Evolutionary conservation across 2,329 filamentous ascomycete species (phyloP).

Genomic region (Colletotrichum costaricense): DNA sequence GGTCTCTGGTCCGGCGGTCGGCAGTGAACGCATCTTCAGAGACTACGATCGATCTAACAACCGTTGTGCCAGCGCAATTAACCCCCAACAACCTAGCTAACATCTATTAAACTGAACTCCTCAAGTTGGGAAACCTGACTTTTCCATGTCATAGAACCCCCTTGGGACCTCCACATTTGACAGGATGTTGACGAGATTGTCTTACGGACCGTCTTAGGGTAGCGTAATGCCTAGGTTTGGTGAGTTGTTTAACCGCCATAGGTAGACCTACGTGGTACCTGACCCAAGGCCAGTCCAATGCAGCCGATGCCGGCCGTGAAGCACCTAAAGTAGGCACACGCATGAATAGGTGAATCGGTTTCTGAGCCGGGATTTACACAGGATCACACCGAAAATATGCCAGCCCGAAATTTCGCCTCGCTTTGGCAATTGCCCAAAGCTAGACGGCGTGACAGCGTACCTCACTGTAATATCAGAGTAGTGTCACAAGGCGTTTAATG

Average conservation of each 20-base stretch:
- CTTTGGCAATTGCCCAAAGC: neutral
- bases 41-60: neutral
- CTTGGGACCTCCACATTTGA: neutral
- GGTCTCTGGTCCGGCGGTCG: too few species aligned
- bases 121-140: neutral
- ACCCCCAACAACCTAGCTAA: neutral
- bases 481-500: neutral
- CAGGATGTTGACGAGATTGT: neutral
- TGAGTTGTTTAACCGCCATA: neutral
- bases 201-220: neutral
- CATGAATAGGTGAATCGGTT: neutral
- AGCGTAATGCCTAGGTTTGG: neutral
- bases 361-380: neutral
- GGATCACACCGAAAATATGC: neutral
- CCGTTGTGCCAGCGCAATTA: neutral
- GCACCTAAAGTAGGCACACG: neutral
- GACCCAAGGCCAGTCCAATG: too few species aligned
- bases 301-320: neutral
- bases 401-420: neutral
- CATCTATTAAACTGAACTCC: neutral
- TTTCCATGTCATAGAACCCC: neutral
- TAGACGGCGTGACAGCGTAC: neutral
- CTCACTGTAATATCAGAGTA: neutral
- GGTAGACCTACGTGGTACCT: neutral
- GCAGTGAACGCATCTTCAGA: neutral